A percentile compares a stretch with the other conserved stretches of the same genome.
These are phyloP conservation scores for Coemansia sp. DNA, from an alignment of 192 early-diverging fungal species.

Conservation along the genomic window DNA sequence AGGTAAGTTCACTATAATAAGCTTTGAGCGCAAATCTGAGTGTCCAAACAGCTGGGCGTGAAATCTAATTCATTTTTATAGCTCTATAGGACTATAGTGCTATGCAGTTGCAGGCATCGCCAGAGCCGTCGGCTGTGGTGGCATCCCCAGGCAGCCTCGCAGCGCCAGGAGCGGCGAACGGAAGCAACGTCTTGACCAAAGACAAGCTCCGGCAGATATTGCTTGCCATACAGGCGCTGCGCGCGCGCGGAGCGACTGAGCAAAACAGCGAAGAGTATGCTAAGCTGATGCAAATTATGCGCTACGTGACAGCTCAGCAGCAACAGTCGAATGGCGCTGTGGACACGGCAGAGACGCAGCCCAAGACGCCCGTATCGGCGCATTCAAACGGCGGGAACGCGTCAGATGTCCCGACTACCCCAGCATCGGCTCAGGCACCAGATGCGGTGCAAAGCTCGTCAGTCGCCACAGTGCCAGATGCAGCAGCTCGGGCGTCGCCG, in stretches of 20 bases:
- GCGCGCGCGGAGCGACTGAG: slow-evolving; percentile 72
- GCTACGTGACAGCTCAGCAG: slow-evolving; percentile 49
- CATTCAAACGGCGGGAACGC: slow-evolving; percentile 16
- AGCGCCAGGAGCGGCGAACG: background rate
- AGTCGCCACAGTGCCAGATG: slow-evolving; percentile 6
- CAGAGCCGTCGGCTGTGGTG: background rate
- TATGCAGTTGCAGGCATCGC: slow-evolving; percentile 25
- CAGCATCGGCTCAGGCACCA: slow-evolving; percentile 5
- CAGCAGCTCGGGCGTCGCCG: background rate
- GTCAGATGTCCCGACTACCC: slow-evolving; percentile 11
- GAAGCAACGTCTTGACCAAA: slow-evolving; percentile 20
- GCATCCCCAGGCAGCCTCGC: slow-evolving; percentile 1
- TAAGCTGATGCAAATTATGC: slow-evolving; percentile 59
- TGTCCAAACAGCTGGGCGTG: background rate
- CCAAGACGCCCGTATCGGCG: slow-evolving; percentile 32
- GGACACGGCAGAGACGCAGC: slow-evolving; percentile 3
- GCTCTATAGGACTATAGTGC: background rate
- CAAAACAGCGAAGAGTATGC: slow-evolving; percentile 74
- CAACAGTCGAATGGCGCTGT: slow-evolving; percentile 11
- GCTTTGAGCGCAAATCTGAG: background rate
- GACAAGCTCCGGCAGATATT: slow-evolving; percentile 35
- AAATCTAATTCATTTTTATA: background rate
- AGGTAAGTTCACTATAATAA: background rate
- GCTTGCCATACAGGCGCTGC: slow-evolving; percentile 53
- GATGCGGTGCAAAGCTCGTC: slow-evolving; percentile 12